Percentiles rank a stretch among this genome's conserved stretches.
These are phyloP conservation scores for Malus asiatica DNA, from an alignment of 306 rosid genomes.

Conservation along the genomic window DNA sequence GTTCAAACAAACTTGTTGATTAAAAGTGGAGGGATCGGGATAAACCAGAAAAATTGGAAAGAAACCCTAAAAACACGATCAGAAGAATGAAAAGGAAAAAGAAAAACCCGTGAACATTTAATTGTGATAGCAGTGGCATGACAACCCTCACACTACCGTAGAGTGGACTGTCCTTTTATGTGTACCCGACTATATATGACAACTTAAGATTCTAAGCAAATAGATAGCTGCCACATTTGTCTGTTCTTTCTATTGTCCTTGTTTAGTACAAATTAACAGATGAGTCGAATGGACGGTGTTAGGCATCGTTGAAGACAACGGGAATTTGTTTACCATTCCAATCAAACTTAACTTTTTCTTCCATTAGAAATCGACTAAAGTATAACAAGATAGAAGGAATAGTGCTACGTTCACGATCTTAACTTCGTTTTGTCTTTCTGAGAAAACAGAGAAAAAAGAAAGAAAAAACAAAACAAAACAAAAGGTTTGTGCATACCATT, in stretches of 20 bases:
- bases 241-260: neutral
- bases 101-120: neutral
- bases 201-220: neutral
- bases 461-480: no score
- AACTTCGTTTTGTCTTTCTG: neutral
- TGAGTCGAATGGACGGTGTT: neutral
- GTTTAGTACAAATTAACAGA: neutral
- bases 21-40: neutral
- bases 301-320: neutral
- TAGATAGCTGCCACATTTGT: neutral
- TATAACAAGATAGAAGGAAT: neutral
- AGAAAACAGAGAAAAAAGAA: no score
- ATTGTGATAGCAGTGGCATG: neutral
- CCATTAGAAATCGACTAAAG: neutral
- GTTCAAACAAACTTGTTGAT: neutral
- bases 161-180: neutral
- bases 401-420: neutral
- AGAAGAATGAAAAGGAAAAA: neutral
- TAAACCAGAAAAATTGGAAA: neutral
- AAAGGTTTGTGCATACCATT: no score
- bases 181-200: constrained; percentile 2
- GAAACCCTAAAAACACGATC: neutral
- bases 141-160: neutral
- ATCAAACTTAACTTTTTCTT: neutral
- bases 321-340: neutral